These are phyloP conservation scores for Globisporangium echinulatum DNA, from an alignment of 352 stramenopile genomes.

Conservation along the genomic window DNA sequence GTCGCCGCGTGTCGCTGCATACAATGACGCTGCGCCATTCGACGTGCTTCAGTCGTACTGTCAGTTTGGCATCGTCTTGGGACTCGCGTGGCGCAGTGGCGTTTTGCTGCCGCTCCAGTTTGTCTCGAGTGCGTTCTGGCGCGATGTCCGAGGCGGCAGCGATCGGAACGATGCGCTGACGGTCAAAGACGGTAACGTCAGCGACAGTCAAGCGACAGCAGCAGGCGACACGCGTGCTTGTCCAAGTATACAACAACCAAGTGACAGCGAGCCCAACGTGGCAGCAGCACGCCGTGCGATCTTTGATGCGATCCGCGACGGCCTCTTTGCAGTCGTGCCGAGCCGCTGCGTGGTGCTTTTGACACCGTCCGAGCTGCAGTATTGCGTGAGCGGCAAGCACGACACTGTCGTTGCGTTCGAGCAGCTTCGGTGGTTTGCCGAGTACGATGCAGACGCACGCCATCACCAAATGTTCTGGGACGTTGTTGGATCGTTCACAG, in stretches of 20 bases:
- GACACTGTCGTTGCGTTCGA: constrained; percentile 14
- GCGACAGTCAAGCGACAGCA: background rate
- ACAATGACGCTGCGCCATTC: constrained; percentile 12
- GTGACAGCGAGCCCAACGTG: no score
- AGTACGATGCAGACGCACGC: constrained; percentile 15
- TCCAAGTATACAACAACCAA: no score
- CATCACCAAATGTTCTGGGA: constrained; percentile 48
- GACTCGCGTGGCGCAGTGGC: constrained; percentile 51
- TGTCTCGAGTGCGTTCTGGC: constrained; percentile 38
- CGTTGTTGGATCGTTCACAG: constrained; percentile 31
- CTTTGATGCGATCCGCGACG: constrained; percentile 43
- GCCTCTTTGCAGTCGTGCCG: constrained; percentile 46
- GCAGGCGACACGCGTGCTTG: no score
- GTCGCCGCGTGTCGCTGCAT: constrained; percentile 11
- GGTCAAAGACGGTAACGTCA: no score
- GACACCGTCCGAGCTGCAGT: constrained; percentile 24
- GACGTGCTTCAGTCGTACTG: constrained; percentile 50
- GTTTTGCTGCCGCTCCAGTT: constrained; percentile 47
- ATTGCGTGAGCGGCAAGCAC: constrained; percentile 27
- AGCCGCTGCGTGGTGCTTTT: constrained; percentile 38
- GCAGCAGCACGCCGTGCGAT: constrained; percentile 8
- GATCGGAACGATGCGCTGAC: background rate
- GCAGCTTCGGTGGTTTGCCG: constrained; percentile 22
- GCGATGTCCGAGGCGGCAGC: constrained; percentile 12
- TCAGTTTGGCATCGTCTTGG: constrained; percentile 46